Base-by-base conservation (phyloP, 2,329 filamentous ascomycete genomes). In the Simplicillium aogashimaense region DNA sequence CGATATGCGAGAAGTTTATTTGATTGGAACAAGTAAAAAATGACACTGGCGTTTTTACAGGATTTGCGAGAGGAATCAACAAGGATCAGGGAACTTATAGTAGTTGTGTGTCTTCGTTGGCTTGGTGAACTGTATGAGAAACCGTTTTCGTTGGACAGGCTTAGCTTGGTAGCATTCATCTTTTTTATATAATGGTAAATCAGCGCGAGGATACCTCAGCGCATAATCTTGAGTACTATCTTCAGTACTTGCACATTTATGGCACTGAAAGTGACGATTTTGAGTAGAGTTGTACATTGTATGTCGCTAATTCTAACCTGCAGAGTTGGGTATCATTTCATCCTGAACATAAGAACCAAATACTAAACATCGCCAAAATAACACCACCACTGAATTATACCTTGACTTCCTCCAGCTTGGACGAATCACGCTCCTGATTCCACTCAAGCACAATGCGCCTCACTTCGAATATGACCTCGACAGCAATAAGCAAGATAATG, bases 391-490 rank as follows among this genome's bases (percentile, higher is more conserved):
- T 17, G 12, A 20, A 37, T 25, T 17, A 17, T 11, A 5, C 33
- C 18, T 36, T 7, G 9, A 13, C 14, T 7, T 14, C 11, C 28
- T n/a, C 29, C 8, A n/a, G 6, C 29, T 25, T 25, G 6, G 20
- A 5, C 20, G 20, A 25, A 25, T 9, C 56, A 25, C 53, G 53
- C 47, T 68, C 63, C 36, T 61, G 58, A 40, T 46, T 51, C 51
- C 69, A 69, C 51, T 87, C 84, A 47, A 79, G 74, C 60, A 79
- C 82, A 37, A 89, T 70, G 42, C 83, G 70, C 46, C 85, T 69
- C 45, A 95, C 68, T 61, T 94, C 90, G 58, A 97, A 92, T 10
- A 81, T 70, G 12, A 97, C 89, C 63, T 98, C 92, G 29, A 97
- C 83, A 2, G 86, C 79, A 56, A 98, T 98, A 40, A 98, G 73